Base-by-base conservation (phyloP, 176 grass and related monocot species). In the Elaeis guineensis region DNA sequence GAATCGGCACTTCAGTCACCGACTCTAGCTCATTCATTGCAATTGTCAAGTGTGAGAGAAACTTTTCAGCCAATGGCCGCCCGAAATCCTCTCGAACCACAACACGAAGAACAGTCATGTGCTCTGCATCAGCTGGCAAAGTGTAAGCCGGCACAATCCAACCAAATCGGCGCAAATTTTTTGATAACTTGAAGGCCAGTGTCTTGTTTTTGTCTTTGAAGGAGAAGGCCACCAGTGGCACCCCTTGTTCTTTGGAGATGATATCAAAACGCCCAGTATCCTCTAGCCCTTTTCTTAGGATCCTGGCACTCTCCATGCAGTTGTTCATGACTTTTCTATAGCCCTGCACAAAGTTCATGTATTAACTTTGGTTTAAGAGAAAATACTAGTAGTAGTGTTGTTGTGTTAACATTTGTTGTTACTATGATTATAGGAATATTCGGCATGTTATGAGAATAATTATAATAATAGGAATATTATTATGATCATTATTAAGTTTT, bases 61-160 rank as follows among this genome's bases (percentile, higher is more conserved):
- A 91, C 53, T 78, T 73, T 64, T 86, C 83, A 0, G 57, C 83
- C 39, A 91, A 55, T 57, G 73, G 24, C 6, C 79, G 79, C 16
- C 83, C 76, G 32, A 91, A 91, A 78, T 72, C 69, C 58, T 72
- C 69, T n/a, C 69, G 49, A 50, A 72, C 22, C n/a, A 72, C 69
- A 5, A 72, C 69, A 2, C 69, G 57, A 21, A 72, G 91, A 20
- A 96, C 91, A 0, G 78, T 78, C 75, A 87, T 79, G 72, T 85
- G 83, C 58, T 96, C 75, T 51, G 90, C 68, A 61, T 85, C 49
- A 4, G 80, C 72, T 2, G 91, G 91, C 86, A 96, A 81, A 44
- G 91, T 96, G 83, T 96, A 95, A 21, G 90, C 85, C 0, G 85
- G 90, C 23, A 95, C 85, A 17, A 89, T 95, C 90, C 85, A 95